Evolutionary conservation across 2,329 filamentous ascomycete species (phyloP).

Genomic region (Eutypella sp.): DNA sequence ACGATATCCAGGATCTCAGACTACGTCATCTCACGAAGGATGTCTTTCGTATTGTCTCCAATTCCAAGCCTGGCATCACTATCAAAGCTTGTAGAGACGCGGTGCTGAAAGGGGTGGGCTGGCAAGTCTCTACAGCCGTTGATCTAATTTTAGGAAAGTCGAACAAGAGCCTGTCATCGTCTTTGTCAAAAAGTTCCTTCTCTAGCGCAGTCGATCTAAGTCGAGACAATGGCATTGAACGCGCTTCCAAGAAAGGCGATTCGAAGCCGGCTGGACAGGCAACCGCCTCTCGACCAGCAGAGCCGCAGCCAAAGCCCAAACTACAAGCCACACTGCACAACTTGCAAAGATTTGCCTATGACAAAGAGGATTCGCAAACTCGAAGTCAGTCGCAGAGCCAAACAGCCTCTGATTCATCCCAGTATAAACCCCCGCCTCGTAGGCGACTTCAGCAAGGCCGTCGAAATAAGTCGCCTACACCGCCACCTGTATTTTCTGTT

Average conservation of each 20-base stretch:
- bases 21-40: constrained; percentile 25
- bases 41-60: constrained; percentile 23
- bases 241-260: background rate
- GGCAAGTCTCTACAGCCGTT: constrained; percentile 22
- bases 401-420: constrained; percentile 9
- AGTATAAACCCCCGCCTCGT: constrained; percentile 17
- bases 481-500: constrained; percentile 25
- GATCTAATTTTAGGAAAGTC: constrained; percentile 13
- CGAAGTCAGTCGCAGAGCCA: no score
- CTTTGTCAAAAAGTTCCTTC: constrained; percentile 1
- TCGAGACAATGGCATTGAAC: background rate
- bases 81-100: constrained; percentile 24
- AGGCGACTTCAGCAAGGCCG: constrained; percentile 26
- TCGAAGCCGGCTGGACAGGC: background rate
- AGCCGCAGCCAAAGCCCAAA: background rate
- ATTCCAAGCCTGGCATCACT: constrained; percentile 19
- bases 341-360: background rate
- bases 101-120: constrained; percentile 17
- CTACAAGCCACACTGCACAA: background rate
- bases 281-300: background rate
- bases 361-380: constrained; percentile 7
- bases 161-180: constrained; percentile 3
- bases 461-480: constrained; percentile 19
- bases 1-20: constrained; percentile 25
- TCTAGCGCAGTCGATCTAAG: background rate